phyloP scores from a whole-genome alignment of 208 protist genomes.

The Crithidia expoeki region DNA sequence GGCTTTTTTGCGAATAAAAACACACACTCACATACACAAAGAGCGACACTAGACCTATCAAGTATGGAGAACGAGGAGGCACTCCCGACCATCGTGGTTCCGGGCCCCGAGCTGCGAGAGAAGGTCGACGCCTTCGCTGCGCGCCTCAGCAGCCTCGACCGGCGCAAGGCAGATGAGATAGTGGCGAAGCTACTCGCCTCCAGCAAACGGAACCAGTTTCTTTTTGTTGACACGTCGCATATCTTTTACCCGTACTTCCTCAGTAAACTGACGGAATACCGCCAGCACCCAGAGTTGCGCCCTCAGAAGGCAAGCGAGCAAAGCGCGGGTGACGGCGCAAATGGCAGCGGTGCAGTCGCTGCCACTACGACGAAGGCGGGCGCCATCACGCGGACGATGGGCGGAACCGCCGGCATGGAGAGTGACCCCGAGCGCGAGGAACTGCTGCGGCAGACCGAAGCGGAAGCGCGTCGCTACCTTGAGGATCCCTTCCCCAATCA shows the following conservation, averaged over 20 bases:
- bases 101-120: conserved; percentile 78
- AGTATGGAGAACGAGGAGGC: conserved; percentile 68
- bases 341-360: conserved; percentile 23
- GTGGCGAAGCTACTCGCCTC: conserved; percentile 82
- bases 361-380: conserved; percentile 33
- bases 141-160: conserved; percentile 68
- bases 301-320: conserved; percentile 42
- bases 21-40: conserved; percentile 20
- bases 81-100: conserved; percentile 72
- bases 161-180: conserved; percentile 80
- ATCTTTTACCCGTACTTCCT: conserved; percentile 92
- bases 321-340: conserved; percentile 23
- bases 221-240: conserved; percentile 83
- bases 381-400: conserved; percentile 63
- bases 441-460: conserved; percentile 68
- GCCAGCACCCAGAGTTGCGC: conserved; percentile 70
- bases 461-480: conserved; percentile 75
- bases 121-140: conserved; percentile 81
- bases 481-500: conserved; percentile 79
- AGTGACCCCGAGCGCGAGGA: conserved; percentile 69
- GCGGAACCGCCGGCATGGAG: conserved; percentile 52
- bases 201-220: conserved; percentile 73
- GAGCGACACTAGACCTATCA: too few species aligned
- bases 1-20: background rate
- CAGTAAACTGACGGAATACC: conserved; percentile 81